Evolutionary conservation across 2,329 filamentous ascomycete genomes (phyloP).

Genomic region (Penicillium sp.): DNA sequence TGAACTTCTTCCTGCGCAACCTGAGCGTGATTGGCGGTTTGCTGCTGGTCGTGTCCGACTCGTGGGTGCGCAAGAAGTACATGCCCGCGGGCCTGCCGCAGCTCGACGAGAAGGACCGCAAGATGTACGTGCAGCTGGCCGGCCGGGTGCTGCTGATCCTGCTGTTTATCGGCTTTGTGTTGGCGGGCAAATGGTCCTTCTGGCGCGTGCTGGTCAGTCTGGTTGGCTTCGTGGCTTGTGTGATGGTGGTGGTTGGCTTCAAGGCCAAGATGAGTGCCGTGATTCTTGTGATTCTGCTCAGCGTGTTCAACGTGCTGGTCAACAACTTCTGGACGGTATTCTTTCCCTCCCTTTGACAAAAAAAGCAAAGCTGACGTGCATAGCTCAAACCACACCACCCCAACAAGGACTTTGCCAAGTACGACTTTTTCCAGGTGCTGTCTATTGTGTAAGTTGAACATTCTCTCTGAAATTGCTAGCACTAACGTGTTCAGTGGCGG

Average conservation of each 20-base stretch:
- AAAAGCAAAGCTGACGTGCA: background rate
- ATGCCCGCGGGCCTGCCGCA: constrained; percentile 90
- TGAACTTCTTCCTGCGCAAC: constrained; percentile 99
- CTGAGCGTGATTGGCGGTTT: constrained; percentile 95
- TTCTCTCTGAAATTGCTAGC: no score
- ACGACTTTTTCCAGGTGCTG: constrained; percentile 99
- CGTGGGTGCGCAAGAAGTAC: constrained; percentile 96
- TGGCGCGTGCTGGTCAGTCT: constrained; percentile 81
- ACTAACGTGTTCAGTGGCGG: no score
- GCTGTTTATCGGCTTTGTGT: constrained; percentile 94
- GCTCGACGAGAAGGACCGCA: constrained; percentile 98
- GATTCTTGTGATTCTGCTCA: constrained; percentile 89
- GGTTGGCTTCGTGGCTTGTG: constrained; percentile 81
- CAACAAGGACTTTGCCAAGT: constrained; percentile 99
- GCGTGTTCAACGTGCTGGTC: constrained; percentile 92
- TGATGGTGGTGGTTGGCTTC: constrained; percentile 99
- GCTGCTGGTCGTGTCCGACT: constrained; percentile 96
- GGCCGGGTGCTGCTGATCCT: constrained; percentile 95
- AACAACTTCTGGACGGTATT: constrained; percentile 99
- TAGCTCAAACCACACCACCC: constrained; percentile 96
- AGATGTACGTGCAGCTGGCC: constrained; percentile 99
- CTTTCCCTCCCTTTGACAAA: constrained; percentile 17
- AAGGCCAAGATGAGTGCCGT: constrained; percentile 99
- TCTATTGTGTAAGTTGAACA: constrained; percentile 83
- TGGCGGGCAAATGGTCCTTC: constrained; percentile 87